These are phyloP conservation scores for Tetratostichococcus sp. DNA, from an alignment of 139 green algal species.

Conservation along the genomic window DNA sequence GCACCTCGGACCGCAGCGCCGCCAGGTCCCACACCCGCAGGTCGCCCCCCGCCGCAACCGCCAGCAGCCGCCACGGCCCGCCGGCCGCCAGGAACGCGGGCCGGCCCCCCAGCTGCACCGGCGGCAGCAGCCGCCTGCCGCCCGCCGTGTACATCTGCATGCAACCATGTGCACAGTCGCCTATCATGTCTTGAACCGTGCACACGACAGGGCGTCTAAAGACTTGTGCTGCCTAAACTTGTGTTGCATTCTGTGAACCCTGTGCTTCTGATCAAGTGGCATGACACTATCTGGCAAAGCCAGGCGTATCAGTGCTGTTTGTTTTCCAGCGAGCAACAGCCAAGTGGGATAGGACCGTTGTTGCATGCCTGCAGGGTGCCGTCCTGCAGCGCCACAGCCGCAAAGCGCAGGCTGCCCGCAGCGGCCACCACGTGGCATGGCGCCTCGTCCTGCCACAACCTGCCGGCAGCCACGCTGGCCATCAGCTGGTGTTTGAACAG, in stretches of 20 bases:
- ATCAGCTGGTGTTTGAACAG: too few species aligned
- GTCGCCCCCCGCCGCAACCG: constrained; percentile 23
- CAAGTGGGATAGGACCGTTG: too few species aligned
- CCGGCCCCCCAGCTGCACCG: constrained; percentile 44
- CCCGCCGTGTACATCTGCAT: constrained; percentile 51
- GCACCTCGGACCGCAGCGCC: constrained; percentile 6
- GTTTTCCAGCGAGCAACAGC: too few species aligned
- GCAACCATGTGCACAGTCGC: neutral
- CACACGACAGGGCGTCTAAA: too few species aligned
- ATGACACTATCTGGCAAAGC: too few species aligned
- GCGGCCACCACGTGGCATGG: constrained; percentile 25
- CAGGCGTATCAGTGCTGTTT: too few species aligned
- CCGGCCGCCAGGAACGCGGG: constrained; percentile 30
- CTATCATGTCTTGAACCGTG: too few species aligned
- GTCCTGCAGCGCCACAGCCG: constrained; percentile 27
- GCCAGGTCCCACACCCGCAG: constrained; percentile 35
- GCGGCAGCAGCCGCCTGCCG: constrained; percentile 45
- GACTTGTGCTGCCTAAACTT: too few species aligned
- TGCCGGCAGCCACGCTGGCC: neutral
- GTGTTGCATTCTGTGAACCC: too few species aligned
- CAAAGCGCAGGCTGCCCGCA: constrained; percentile 44
- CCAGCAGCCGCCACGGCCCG: constrained; percentile 32
- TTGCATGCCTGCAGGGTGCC: constrained; percentile 35
- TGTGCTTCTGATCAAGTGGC: too few species aligned
- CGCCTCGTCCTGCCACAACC: constrained; percentile 50